Evolutionary conservation across 306 rosid genomes (phyloP).

Genomic region (Oemleria cerasiformis): DNA sequence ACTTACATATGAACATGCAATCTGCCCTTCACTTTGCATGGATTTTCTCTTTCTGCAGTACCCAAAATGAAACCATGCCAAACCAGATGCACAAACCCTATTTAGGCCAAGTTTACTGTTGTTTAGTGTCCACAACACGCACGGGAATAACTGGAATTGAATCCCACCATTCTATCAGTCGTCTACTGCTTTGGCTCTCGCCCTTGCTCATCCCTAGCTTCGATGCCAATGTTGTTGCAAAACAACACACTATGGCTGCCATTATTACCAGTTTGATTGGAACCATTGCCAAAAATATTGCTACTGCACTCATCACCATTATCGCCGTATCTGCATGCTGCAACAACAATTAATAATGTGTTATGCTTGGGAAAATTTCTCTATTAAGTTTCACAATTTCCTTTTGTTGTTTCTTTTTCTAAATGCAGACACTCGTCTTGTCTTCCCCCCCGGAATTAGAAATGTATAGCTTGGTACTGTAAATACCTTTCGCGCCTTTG

Average conservation of each 20-base stretch:
- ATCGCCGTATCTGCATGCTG: conserved; percentile 79
- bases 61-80: neutral
- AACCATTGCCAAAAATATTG: conserved; percentile 51
- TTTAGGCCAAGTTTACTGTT: neutral
- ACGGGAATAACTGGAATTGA: conserved; percentile 76
- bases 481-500: conserved; percentile 81
- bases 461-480: neutral
- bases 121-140: conserved; percentile 40
- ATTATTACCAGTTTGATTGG: conserved; percentile 64
- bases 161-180: conserved; percentile 95
- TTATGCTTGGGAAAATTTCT: neutral
- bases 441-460: too few species aligned
- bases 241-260: conserved; percentile 47
- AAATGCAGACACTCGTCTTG: too few species aligned
- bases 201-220: conserved; percentile 33
- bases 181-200: conserved; percentile 45
- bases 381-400: neutral
- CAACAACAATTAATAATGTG: conserved; percentile 4
- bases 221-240: conserved; percentile 41
- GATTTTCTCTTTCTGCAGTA: neutral
- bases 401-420: neutral
- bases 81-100: neutral
- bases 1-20: neutral
- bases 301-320: conserved; percentile 47
- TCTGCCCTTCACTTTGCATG: neutral